Conservation (phyloP, 768 basidiomycete species). For the Hygrocybe coccinea region DNA sequence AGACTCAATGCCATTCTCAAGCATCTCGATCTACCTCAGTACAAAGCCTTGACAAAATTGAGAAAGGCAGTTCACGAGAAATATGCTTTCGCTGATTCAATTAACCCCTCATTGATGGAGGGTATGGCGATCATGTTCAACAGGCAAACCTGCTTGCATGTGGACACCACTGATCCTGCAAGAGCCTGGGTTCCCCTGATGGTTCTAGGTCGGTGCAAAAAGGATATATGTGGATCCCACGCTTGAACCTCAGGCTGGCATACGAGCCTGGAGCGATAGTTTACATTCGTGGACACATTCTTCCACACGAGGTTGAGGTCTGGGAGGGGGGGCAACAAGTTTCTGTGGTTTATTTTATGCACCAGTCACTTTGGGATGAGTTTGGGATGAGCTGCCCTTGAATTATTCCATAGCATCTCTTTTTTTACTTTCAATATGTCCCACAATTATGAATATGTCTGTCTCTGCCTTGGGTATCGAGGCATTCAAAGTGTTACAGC, state of each 20-base stretch:
- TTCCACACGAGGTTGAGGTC: slow-evolving; percentile 16
- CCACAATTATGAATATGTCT: too few relatives aligned
- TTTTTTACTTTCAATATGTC: too few relatives aligned
- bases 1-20: slow-evolving; percentile 7
- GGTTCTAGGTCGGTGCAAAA: slow-evolving; percentile 9
- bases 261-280: slow-evolving; percentile 14
- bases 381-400: slow-evolving; percentile 6
- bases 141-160: slow-evolving; percentile 12
- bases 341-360: slow-evolving; percentile 18
- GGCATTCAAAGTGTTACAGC: too few relatives aligned
- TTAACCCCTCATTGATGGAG: slow-evolving; percentile 15
- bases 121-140: slow-evolving; percentile 17
- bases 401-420: background rate
- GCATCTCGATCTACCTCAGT: slow-evolving; percentile 7
- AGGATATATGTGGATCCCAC: slow-evolving; percentile 9
- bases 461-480: too few relatives aligned
- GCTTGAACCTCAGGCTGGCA: slow-evolving; percentile 8
- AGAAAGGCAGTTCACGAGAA: background rate
- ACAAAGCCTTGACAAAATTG: slow-evolving; percentile 6
- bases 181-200: slow-evolving; percentile 11
- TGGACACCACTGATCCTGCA: slow-evolving; percentile 12
- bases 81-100: slow-evolving; percentile 5
- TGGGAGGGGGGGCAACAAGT: slow-evolving; percentile 17
- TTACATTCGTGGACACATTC: slow-evolving; percentile 11
- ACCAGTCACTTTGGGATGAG: slow-evolving; percentile 12